Base-by-base conservation (phyloP, 257 asterid species). In the Solanum acaule region DNA sequence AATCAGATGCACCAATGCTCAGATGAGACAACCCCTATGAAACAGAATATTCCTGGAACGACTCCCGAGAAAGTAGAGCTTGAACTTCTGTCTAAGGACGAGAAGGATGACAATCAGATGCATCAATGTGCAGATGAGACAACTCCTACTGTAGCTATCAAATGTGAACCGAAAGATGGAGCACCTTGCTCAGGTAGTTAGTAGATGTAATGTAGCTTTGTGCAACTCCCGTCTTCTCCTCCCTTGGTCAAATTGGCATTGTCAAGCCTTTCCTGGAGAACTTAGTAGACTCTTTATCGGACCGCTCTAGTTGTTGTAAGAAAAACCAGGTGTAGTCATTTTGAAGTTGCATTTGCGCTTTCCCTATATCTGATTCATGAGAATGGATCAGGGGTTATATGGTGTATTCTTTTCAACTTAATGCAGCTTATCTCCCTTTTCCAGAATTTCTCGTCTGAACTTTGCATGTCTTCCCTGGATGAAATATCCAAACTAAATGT, bases 11-110 rank as follows among this genome's bases (percentile, higher is more conserved):
- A 89, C 89, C 89, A 63, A 84, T 84, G 87, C 27, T 23, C 94
- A 94, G 87, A 92, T 63, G 91, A 94, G 86, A 92, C 88, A 86
- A 90, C 91, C 10, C 84, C 92, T 96, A 27, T 92, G 92, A 89
- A 88, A 4, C 88, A 88, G 42, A 89, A 85, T 89, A 85, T 88
- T 68, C 97, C 96, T 9, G 76, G 20, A 25, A 96, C 93, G 85
- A 94, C 89, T 85, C 93, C 96, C 1, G 96, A 94, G 11, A 65
- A 65, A 46, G 49, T 75, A 83, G 94, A 90, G 88, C 87, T 88
- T 61, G 90, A 90, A 77, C 70, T 88, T 81, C 29, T 79, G 86
- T 20, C 89, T 87, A 90, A 88, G 77, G 93, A 89, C n/a, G 61
- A 67, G 49, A 81, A 1, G 29, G 31, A 82, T 44, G 63, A 25